phyloP scores from a whole-genome alignment of 768 basidiomycete genomes.

The Russula foetens region DNA sequence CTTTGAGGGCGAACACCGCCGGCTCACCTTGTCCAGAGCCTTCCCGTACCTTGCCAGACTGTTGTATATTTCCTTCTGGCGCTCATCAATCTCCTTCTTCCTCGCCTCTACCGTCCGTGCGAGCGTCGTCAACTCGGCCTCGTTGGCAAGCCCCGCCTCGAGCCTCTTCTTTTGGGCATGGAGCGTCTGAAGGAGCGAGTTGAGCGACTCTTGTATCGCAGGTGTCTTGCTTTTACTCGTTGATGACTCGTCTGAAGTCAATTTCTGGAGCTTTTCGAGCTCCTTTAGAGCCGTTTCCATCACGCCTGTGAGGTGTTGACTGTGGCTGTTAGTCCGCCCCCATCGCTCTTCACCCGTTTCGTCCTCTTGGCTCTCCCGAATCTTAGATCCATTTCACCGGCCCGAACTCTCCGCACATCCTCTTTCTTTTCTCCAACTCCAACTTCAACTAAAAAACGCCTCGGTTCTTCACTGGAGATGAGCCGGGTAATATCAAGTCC shows the following conservation, averaged over 20 bases:
- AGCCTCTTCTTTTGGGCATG: constrained; percentile 47
- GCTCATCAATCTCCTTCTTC: constrained; percentile 83
- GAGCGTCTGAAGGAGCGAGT: constrained; percentile 50
- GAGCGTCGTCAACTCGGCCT: constrained; percentile 43
- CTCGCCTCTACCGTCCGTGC: constrained; percentile 52
- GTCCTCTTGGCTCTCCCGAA: neutral
- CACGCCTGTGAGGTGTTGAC: constrained; percentile 7
- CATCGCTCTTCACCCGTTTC: no score
- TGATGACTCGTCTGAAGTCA: constrained; percentile 35
- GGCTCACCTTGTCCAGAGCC: constrained; percentile 80
- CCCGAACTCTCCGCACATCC: no score
- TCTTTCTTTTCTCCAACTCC: neutral
- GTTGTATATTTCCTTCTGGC: constrained; percentile 82
- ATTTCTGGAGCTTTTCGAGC: constrained; percentile 64
- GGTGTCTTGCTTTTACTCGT: constrained; percentile 43
- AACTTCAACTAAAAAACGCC: constrained; percentile 38
- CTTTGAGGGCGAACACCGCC: neutral
- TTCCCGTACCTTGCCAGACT: constrained; percentile 65
- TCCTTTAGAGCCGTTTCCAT: constrained; percentile 80
- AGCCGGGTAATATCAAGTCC: constrained; percentile 67
- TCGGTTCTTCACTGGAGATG: constrained; percentile 69
- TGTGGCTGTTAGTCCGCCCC: no score
- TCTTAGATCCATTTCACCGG: neutral
- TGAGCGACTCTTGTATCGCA: constrained; percentile 50
- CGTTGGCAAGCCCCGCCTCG: constrained; percentile 39